Evolutionary conservation across 805 yeast genomes (phyloP).

Genomic region (Yarrowia sp.): DNA sequence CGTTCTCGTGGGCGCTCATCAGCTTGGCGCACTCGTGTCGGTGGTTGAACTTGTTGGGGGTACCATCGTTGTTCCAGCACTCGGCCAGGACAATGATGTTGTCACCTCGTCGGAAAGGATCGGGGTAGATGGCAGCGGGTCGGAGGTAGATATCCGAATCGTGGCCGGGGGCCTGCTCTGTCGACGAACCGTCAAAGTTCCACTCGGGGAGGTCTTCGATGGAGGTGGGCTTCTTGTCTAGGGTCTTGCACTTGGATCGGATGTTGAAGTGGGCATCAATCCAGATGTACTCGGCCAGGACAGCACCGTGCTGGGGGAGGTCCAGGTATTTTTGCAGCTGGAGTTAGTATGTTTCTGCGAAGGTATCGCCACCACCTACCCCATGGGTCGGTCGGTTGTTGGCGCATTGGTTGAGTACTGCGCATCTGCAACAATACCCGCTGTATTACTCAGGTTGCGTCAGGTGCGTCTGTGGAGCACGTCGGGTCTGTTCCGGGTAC

Average conservation of each 20-base stretch:
- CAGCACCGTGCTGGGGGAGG: conserved; percentile 78
- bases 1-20: conserved; percentile 83
- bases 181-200: conserved; percentile 99
- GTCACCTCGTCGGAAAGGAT: conserved; percentile 97
- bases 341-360: neutral
- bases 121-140: conserved; percentile 93
- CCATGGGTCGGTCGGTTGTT: neutral
- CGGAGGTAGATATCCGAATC: conserved; percentile 93
- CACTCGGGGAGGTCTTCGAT: conserved; percentile 94
- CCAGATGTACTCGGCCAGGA: conserved; percentile 98
- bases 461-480: neutral
- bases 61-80: conserved; percentile 98
- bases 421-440: neutral
- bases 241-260: conserved; percentile 93
- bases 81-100: conserved; percentile 92
- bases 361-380: neutral
- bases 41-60: conserved; percentile 98
- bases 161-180: conserved; percentile 97
- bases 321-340: conserved; percentile 60
- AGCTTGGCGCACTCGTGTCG: conserved; percentile 95
- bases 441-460: neutral
- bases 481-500: too few relatives aligned
- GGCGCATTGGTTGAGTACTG: neutral
- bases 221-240: conserved; percentile 60
- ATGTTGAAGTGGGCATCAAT: conserved; percentile 86